These are phyloP conservation scores for Smithsoniella earleae DNA, from an alignment of 163 green algal species.

Conservation along the genomic window DNA sequence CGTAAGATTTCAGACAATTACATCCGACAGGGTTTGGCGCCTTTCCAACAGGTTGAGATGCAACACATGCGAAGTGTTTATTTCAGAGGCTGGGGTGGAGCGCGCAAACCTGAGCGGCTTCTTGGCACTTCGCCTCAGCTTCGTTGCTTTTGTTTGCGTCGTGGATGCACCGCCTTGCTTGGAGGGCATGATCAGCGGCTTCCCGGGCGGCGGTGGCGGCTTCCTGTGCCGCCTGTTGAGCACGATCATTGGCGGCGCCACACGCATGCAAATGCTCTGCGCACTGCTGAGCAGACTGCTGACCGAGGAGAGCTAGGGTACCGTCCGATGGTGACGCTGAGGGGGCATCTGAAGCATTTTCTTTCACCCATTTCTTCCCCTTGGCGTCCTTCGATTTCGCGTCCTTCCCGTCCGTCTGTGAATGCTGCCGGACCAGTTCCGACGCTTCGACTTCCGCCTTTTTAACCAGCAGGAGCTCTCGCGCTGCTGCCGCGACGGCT, in stretches of 20 bases:
- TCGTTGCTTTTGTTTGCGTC: not conserved
- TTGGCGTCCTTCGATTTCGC: conserved; percentile 39
- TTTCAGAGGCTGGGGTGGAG: too few relatives aligned
- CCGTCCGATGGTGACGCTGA: too few relatives aligned
- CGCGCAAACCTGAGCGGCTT: too few relatives aligned
- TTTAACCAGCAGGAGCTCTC: conserved; percentile 56
- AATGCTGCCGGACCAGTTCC: conserved; percentile 39
- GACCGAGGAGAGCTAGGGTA: conserved; percentile 30
- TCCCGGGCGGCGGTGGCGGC: conserved; percentile 33
- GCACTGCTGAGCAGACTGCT: conserved; percentile 51
- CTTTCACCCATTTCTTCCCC: conserved; percentile 42
- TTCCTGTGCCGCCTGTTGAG: conserved; percentile 39
- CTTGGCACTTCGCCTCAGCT: conserved; percentile 3
- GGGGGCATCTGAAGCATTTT: not conserved
- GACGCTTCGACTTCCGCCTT: conserved; percentile 52
- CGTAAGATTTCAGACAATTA: too few relatives aligned
- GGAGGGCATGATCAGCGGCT: conserved; percentile 43
- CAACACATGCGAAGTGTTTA: too few relatives aligned
- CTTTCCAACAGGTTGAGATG: too few relatives aligned
- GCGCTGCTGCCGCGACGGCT: conserved; percentile 36
- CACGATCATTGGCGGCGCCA: conserved; percentile 32
- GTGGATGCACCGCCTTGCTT: not conserved
- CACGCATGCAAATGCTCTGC: conserved; percentile 51
- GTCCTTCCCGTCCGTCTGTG: not conserved
- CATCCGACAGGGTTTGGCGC: too few relatives aligned